A percentile compares a stretch with the other conserved stretches of the same genome.
Conservation (phyloP, 192 early-diverging fungal genomes). For the Coemansia sp. region DNA sequence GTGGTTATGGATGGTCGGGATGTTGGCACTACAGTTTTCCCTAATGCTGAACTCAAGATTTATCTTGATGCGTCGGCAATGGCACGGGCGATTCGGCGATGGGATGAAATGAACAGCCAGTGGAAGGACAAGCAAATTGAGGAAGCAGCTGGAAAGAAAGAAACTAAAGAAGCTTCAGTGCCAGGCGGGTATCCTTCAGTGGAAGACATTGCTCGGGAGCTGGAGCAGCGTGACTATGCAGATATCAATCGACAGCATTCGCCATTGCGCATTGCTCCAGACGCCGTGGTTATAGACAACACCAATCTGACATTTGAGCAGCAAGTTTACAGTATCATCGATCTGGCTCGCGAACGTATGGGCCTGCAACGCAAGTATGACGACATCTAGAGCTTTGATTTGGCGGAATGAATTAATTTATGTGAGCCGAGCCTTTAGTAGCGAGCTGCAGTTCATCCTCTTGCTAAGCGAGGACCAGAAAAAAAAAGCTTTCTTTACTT, state of each 20-base stretch:
- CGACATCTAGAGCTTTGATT: slow-evolving; percentile 10
- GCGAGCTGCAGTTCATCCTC: neutral
- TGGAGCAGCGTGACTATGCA: slow-evolving; percentile 64
- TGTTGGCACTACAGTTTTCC: slow-evolving; percentile 73
- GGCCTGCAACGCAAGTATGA: slow-evolving; percentile 38
- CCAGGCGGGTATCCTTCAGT: slow-evolving; percentile 30
- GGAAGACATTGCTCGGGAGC: slow-evolving; percentile 60
- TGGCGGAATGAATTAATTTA: neutral
- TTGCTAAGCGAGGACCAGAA: neutral
- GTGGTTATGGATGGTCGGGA: slow-evolving; percentile 85
- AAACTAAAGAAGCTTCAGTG: neutral
- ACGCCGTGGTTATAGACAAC: slow-evolving; percentile 76
- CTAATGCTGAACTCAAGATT: slow-evolving; percentile 74
- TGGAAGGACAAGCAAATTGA: slow-evolving; percentile 7
- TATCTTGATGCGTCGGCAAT: slow-evolving; percentile 66
- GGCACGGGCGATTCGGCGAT: slow-evolving; percentile 67
- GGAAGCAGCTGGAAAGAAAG: slow-evolving; percentile 1
- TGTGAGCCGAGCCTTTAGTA: neutral
- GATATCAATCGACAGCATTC: slow-evolving; percentile 65
- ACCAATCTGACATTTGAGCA: slow-evolving; percentile 62
- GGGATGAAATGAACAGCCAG: slow-evolving; percentile 57
- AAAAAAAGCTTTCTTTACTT: neutral
- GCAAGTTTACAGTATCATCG: slow-evolving; percentile 64
- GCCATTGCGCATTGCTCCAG: slow-evolving; percentile 67
- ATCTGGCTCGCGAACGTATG: slow-evolving; percentile 54